phyloP scores from a whole-genome alignment of 1,284 basidiomycete species.

The Microbotryomycetes sp. region DNA sequence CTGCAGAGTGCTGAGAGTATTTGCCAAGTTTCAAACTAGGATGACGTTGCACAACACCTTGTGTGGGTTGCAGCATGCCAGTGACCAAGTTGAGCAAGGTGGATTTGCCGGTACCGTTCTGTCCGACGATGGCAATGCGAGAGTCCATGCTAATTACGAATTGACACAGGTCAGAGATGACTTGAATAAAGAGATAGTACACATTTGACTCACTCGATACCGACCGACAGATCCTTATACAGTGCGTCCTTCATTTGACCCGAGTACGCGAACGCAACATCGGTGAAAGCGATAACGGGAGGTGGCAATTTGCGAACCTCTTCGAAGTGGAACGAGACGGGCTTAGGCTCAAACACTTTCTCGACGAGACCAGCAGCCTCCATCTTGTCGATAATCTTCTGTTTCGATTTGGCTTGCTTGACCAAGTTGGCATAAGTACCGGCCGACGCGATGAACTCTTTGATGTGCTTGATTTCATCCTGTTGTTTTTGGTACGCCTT shows the following conservation, averaged over 20 bases:
- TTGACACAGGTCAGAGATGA: slow-evolving; percentile 2
- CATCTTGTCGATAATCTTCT: slow-evolving; percentile 98
- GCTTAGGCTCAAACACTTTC: slow-evolving; percentile 67
- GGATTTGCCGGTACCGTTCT: slow-evolving; percentile 97
- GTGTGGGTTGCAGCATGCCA: slow-evolving; percentile 66
- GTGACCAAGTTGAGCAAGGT: slow-evolving; percentile 95
- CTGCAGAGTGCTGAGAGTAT: slow-evolving; percentile 97
- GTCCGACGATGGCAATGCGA: slow-evolving; percentile 91
- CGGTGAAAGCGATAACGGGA: slow-evolving; percentile 92
- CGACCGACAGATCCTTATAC: slow-evolving; percentile 82
- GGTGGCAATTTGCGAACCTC: slow-evolving; percentile 89
- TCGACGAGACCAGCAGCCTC: slow-evolving; percentile 97
- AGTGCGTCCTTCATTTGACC: slow-evolving; percentile 81
- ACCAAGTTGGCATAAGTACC: slow-evolving; percentile 99
- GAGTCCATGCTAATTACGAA: slow-evolving; percentile 71
- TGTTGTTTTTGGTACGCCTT: slow-evolving; percentile 98
- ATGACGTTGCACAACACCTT: slow-evolving; percentile 85
- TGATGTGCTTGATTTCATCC: slow-evolving; percentile 96
- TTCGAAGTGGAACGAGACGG: slow-evolving; percentile 90
- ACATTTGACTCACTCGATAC: slow-evolving; percentile 68
- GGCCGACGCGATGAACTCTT: slow-evolving; percentile 96
- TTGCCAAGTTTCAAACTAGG: slow-evolving; percentile 65
- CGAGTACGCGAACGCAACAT: slow-evolving; percentile 91
- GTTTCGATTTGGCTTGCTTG: slow-evolving; percentile 98
- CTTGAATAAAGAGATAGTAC: neutral